Conservation (phyloP, 2,329 filamentous ascomycete genomes). For the Colletotrichum aenigma region DNA sequence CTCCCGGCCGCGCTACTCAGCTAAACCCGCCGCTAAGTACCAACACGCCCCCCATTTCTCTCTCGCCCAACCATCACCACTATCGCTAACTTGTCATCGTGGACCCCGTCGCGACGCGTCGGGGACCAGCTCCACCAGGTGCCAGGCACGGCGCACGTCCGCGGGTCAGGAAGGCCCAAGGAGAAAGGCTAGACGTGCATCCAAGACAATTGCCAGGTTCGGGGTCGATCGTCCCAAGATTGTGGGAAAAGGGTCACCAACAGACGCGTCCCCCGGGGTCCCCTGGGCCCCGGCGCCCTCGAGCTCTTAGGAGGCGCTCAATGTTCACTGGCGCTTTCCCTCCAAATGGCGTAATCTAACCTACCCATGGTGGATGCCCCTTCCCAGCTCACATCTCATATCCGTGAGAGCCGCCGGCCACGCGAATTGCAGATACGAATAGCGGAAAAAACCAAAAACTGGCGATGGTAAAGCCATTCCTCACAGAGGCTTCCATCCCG, state of each 20-base stretch:
- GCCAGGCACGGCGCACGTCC: constrained; percentile 9
- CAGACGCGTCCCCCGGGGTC: neutral
- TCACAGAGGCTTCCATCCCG: neutral
- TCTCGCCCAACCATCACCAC: constrained; percentile 6
- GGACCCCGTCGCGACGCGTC: constrained; percentile 5
- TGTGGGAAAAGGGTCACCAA: neutral
- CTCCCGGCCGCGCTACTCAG: neutral
- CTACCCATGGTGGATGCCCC: neutral
- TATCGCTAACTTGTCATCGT: neutral
- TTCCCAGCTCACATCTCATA: neutral
- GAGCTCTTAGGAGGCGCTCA: neutral
- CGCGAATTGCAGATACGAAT: constrained; percentile 11
- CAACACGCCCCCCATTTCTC: neutral
- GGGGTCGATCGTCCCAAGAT: constrained; percentile 2
- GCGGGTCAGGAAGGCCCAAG: neutral
- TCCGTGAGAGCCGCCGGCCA: neutral
- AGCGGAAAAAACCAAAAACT: neutral
- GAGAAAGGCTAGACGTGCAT: neutral
- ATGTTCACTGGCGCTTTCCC: neutral
- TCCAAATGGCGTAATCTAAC: neutral
- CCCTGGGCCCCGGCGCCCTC: neutral
- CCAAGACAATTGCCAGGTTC: constrained; percentile 3
- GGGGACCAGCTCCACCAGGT: neutral
- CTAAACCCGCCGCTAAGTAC: neutral
- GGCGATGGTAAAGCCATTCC: neutral